Evolutionary conservation across 345 rosid species (phyloP).

Genomic region (Theobroma cacao): DNA sequence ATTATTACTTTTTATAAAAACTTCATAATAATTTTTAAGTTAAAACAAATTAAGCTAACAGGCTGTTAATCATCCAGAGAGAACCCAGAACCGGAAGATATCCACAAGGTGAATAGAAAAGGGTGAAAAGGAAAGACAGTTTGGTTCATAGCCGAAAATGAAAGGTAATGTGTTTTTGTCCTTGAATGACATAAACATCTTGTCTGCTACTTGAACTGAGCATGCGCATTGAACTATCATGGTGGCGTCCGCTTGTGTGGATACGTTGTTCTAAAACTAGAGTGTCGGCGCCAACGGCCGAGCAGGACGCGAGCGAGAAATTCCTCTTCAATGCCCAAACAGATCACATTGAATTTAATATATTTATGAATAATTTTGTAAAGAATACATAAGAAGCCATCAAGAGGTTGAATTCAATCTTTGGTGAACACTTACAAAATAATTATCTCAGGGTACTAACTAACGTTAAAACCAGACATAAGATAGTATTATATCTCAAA

Average conservation of each 20-base stretch:
- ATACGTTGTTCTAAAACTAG: not conserved
- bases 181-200: not conserved
- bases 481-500: slow-evolving; percentile 29
- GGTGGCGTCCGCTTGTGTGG: not conserved
- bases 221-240: not conserved
- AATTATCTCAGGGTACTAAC: not conserved
- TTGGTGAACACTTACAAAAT: not conserved
- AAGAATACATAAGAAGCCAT: not conserved
- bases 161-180: too few species aligned
- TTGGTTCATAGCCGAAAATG: not conserved
- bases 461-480: not conserved
- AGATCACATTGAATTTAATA: not conserved
- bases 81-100: too few species aligned
- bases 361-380: not conserved
- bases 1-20: too few species aligned
- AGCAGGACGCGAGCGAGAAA: not conserved
- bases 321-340: not conserved
- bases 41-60: too few species aligned
- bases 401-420: not conserved
- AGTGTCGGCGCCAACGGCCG: not conserved
- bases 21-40: too few species aligned
- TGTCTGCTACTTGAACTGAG: not conserved
- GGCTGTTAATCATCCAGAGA: too few species aligned
- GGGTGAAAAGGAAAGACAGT: not conserved
- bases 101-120: too few species aligned